A percentile compares a stretch with the other conserved stretches of the same genome.
Conservation (phyloP, 495 filamentous ascomycete species). For the Pseudevernia furfuracea region DNA sequence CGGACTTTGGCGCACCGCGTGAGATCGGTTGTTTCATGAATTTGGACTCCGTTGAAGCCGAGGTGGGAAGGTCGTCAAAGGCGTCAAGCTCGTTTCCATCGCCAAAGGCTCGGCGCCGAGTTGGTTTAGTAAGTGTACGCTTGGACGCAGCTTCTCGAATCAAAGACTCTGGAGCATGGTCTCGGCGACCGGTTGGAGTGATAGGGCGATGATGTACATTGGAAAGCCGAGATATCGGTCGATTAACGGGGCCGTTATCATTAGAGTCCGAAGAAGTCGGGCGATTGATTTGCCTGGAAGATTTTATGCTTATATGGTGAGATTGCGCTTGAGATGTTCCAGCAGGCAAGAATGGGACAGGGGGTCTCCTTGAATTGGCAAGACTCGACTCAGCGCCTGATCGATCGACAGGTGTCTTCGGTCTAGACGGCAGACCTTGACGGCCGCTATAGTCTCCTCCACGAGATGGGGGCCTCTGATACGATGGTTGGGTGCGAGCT, state of each 20-base stretch:
- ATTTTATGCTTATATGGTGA: constrained; percentile 69
- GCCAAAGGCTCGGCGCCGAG: constrained; percentile 70
- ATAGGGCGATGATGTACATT: constrained; percentile 40
- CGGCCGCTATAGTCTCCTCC: constrained; percentile 36
- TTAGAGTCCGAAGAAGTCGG: constrained; percentile 62
- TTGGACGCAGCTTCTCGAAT: constrained; percentile 53
- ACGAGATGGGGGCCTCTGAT: constrained; percentile 36
- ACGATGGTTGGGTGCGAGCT: constrained; percentile 30
- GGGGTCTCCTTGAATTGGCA: constrained; percentile 47
- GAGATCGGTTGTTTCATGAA: constrained; percentile 73
- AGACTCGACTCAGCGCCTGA: constrained; percentile 45
- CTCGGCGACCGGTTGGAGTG: constrained; percentile 36
- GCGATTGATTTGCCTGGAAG: constrained; percentile 59
- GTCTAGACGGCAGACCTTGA: constrained; percentile 44
- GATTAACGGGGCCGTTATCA: constrained; percentile 40
- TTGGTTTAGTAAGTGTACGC: constrained; percentile 64
- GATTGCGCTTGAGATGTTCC: constrained; percentile 66
- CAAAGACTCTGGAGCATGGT: constrained; percentile 40
- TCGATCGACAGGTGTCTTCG: constrained; percentile 68
- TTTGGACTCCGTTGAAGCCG: constrained; percentile 67
- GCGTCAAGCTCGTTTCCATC: constrained; percentile 85
- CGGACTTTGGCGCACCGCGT: constrained; percentile 57
- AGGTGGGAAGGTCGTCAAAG: constrained; percentile 94
- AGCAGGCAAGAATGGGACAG: constrained; percentile 73
- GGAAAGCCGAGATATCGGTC: constrained; percentile 44